Conservation (phyloP, 2,329 filamentous ascomycete genomes). For the Sclerotinia sclerotiorum region DNA sequence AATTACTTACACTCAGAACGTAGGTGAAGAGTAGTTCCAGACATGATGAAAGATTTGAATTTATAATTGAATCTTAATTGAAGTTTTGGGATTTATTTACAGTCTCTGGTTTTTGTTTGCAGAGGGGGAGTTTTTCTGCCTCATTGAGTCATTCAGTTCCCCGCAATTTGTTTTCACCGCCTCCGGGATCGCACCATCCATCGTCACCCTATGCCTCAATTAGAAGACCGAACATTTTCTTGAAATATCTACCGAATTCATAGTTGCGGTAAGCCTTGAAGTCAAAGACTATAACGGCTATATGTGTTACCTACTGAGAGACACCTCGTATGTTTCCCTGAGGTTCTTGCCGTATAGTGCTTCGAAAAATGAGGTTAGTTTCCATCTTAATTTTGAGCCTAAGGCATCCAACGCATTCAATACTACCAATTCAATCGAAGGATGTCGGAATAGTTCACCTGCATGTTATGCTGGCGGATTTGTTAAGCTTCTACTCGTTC, state of each 20-base stretch:
- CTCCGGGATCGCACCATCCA: conserved; percentile 13
- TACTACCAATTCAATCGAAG: not conserved
- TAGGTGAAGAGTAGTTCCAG: conserved; percentile 42
- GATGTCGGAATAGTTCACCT: not conserved
- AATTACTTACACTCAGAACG: conserved; percentile 44
- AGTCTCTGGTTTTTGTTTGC: conserved; percentile 7
- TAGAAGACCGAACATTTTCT: not conserved
- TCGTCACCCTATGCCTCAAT: not conserved
- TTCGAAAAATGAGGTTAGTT: not conserved
- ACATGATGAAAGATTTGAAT: conserved; percentile 35
- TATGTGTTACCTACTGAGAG: not conserved
- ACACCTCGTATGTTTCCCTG: too few species aligned
- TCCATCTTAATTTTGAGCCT: not conserved
- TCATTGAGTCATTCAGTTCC: conserved; percentile 10
- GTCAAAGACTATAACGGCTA: not conserved
- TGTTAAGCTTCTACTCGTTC: too few species aligned
- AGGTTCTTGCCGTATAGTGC: not conserved
- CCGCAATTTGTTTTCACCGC: conserved; percentile 8
- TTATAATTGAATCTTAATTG: conserved; percentile 22
- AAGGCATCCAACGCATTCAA: not conserved
- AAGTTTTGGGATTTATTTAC: not conserved
- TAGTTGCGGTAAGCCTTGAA: not conserved
- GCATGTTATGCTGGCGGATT: not conserved
- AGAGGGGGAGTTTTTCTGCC: conserved; percentile 17
- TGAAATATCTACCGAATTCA: not conserved